Base-by-base conservation (phyloP, 2,329 filamentous ascomycete genomes). In the Phyllosticta citribraziliensis region DNA sequence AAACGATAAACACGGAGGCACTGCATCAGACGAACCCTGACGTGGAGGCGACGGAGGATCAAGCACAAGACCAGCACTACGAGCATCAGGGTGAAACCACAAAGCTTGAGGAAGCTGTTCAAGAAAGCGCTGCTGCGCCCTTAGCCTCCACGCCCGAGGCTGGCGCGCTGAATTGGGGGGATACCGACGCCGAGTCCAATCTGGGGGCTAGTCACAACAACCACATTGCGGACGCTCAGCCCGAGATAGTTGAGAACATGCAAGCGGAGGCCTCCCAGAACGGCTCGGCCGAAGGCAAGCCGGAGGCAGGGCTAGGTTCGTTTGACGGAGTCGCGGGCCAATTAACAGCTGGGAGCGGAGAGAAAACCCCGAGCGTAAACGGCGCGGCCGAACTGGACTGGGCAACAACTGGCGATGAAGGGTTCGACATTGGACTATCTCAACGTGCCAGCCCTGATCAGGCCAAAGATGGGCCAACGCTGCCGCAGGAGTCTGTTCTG, bases 41-140 rank as follows among this genome's bases (percentile, higher is more conserved):
- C 47, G 65, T 57, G 20, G 63, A 63, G 5, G 51, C 62, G 10
- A 51, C 64, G 2, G 65, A 66, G 24, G 66, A 67, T 35, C 66
- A 66, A 22, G 50, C 56, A 19, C 65, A 67, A 12, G 70, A 70
- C 35, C 70, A 70, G 35, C 67, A 74, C 51, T 80, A 80, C 64
- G 78, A 80, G 61, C 74, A 77, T 62, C 78, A 81, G 62, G 74
- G 78, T 51, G 75, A 78, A 56, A 69, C 69, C 0, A 76, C 77
- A 4, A 68, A 75, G 10, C 66, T 80, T 64, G 78, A 80, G 57
- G 73, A 78, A 22, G 77, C 78, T 22, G 67, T 78, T 24, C 71
- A 75, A 20, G 77, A 80, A 58, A 75, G 74, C 58, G 72, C 69
- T 12, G 68, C 70, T 33, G 73, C 70, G 11, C 75, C 77, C 4